Evolutionary conservation across 1,284 basidiomycete species (phyloP).

Genomic region (Ustilago crameri): DNA sequence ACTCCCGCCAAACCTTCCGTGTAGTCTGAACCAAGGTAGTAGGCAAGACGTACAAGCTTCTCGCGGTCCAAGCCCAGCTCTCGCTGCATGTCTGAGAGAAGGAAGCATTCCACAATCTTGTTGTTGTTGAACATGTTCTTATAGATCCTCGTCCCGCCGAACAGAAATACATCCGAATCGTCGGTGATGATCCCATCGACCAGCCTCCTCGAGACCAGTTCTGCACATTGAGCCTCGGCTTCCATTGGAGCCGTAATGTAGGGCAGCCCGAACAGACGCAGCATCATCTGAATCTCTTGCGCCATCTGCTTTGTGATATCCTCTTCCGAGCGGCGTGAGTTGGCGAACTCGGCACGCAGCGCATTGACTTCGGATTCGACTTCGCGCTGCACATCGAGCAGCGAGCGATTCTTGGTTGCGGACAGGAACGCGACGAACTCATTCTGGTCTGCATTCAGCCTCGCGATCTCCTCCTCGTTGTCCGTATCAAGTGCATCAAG

Average conservation of each 20-base stretch:
- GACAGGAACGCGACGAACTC: constrained; percentile 87
- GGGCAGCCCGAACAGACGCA: constrained; percentile 94
- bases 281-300: constrained; percentile 83
- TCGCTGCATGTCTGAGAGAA: constrained; percentile 82
- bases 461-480: constrained; percentile 70
- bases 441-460: constrained; percentile 73
- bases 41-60: constrained; percentile 87
- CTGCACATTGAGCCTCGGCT: constrained; percentile 98
- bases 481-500: constrained; percentile 74
- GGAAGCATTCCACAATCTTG: constrained; percentile 96
- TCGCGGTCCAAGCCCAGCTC: constrained; percentile 89
- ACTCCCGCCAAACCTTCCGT: constrained; percentile 94
- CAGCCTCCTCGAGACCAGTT: constrained; percentile 83
- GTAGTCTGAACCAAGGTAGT: constrained; percentile 96
- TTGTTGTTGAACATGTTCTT: constrained; percentile 99
- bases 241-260: constrained; percentile 98
- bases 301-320: constrained; percentile 96
- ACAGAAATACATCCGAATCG: constrained; percentile 98
- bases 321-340: constrained; percentile 90
- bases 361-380: constrained; percentile 89
- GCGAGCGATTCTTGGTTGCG: constrained; percentile 75
- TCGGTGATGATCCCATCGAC: constrained; percentile 99
- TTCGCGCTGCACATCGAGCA: constrained; percentile 77
- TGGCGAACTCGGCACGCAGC: constrained; percentile 84
- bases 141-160: constrained; percentile 90